Evolutionary conservation across 2,329 filamentous ascomycete species (phyloP).

Genomic region (Hymenoscyphus salicellus): DNA sequence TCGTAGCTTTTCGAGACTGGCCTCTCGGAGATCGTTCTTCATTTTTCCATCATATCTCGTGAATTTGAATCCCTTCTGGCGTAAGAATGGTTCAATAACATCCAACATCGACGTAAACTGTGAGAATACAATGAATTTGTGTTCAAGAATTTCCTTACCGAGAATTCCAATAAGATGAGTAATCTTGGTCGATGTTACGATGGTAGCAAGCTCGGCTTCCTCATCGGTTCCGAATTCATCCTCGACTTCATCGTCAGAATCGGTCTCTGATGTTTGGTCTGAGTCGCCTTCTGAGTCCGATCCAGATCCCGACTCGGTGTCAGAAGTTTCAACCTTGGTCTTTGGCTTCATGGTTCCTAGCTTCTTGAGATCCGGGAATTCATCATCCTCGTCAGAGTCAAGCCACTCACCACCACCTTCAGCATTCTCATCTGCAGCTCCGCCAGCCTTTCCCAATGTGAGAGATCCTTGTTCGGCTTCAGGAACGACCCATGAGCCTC

Average conservation of each 20-base stretch:
- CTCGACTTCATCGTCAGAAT: slow-evolving; percentile 38
- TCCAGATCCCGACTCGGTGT: slow-evolving; percentile 31
- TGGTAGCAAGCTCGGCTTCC: slow-evolving; percentile 46
- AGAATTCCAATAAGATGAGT: slow-evolving; percentile 79
- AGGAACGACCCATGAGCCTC: slow-evolving; percentile 77
- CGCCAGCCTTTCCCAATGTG: slow-evolving; percentile 74
- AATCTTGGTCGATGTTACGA: slow-evolving; percentile 84
- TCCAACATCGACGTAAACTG: slow-evolving; percentile 99
- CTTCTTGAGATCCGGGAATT: slow-evolving; percentile 39
- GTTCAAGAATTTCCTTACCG: slow-evolving; percentile 69
- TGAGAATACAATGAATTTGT: slow-evolving; percentile 98
- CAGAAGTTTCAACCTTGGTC: slow-evolving; percentile 29
- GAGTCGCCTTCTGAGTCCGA: slow-evolving; percentile 30
- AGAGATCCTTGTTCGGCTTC: slow-evolving; percentile 60
- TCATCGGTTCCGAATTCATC: slow-evolving; percentile 38
- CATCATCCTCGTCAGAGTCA: slow-evolving; percentile 53
- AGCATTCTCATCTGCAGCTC: slow-evolving; percentile 80
- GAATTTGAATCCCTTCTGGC: slow-evolving; percentile 69
- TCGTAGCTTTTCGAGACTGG: slow-evolving; percentile 73
- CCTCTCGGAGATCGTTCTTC: slow-evolving; percentile 89
- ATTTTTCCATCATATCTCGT: slow-evolving; percentile 93
- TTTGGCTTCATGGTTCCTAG: slow-evolving; percentile 31
- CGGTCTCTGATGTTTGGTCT: slow-evolving; percentile 33
- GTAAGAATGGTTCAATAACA: slow-evolving; percentile 87
- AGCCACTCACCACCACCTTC: slow-evolving; percentile 83